phyloP scores from a whole-genome alignment of 2,329 filamentous ascomycete species.

The Trichoderma simmonsii region DNA sequence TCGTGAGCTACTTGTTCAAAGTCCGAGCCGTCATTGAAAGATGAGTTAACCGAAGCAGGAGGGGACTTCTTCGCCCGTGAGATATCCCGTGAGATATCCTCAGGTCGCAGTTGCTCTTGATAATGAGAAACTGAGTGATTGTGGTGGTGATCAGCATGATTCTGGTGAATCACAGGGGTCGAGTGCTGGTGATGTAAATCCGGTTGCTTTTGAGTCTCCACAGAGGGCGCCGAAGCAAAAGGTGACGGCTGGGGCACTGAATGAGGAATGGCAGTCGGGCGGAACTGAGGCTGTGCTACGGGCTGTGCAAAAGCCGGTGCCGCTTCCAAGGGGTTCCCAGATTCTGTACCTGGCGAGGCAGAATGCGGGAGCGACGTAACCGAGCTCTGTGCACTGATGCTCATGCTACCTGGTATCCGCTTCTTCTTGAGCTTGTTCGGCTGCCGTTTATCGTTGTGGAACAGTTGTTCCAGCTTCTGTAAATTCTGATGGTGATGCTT shows the following conservation, averaged over 20 bases:
- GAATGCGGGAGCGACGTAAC: slow-evolving; percentile 64
- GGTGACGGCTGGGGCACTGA: slow-evolving; percentile 10
- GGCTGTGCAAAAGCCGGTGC: not conserved
- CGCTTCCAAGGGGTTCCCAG: slow-evolving; percentile 46
- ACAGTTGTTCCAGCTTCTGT: slow-evolving; percentile 65
- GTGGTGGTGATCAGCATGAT: slow-evolving; percentile 34
- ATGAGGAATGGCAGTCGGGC: slow-evolving; percentile 18
- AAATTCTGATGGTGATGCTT: slow-evolving; percentile 65
- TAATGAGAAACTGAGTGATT: slow-evolving; percentile 47
- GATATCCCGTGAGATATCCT: slow-evolving; percentile 52
- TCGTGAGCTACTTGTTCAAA: slow-evolving; percentile 67
- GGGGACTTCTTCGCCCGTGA: slow-evolving; percentile 70
- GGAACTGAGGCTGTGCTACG: slow-evolving; percentile 21
- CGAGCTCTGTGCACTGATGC: slow-evolving; percentile 88
- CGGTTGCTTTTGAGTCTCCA: slow-evolving; percentile 16
- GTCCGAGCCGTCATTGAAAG: slow-evolving; percentile 78
- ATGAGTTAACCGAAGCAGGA: slow-evolving; percentile 72
- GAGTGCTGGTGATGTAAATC: slow-evolving; percentile 23
- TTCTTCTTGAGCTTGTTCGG: slow-evolving; percentile 94
- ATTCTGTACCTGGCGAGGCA: slow-evolving; percentile 46
- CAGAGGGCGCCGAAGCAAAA: slow-evolving; percentile 8
- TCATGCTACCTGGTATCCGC: slow-evolving; percentile 68
- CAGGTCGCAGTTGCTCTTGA: slow-evolving; percentile 43
- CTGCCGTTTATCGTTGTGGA: slow-evolving; percentile 67
- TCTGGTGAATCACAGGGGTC: slow-evolving; percentile 23